phyloP scores from a whole-genome alignment of 208 protist species.

The Polymyxa betae region DNA sequence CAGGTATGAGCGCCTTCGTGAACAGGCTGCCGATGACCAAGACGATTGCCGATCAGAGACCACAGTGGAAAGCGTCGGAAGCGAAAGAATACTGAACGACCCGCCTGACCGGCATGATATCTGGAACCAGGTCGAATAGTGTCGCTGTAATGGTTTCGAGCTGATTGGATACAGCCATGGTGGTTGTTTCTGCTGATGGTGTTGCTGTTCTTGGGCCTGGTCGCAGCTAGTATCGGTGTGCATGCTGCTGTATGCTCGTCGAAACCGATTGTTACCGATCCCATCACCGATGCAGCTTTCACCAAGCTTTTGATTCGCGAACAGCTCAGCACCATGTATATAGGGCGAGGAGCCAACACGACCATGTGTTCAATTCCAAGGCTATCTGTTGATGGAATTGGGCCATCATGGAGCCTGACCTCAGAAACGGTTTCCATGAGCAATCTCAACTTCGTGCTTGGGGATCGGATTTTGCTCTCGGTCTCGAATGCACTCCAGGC shows the following conservation, averaged over 20 bases:
- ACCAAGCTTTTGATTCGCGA: background rate
- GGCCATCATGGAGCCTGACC: background rate
- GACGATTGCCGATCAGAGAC: too few relatives aligned
- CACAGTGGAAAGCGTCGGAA: background rate
- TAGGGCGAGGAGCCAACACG: background rate
- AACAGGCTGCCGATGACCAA: too few relatives aligned
- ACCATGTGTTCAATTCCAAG: background rate
- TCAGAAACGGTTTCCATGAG: background rate
- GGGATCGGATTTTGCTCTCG: background rate
- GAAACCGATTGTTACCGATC: background rate
- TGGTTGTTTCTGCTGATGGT: slow-evolving; percentile 36
- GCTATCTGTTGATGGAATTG: background rate
- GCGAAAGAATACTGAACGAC: background rate
- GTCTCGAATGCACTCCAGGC: background rate
- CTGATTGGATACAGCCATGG: slow-evolving; percentile 38
- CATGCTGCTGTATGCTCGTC: slow-evolving; percentile 13
- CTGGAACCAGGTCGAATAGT: background rate
- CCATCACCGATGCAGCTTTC: background rate
- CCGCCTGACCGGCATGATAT: slow-evolving; percentile 15
- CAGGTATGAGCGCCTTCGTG: too few relatives aligned
- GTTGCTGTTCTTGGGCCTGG: slow-evolving; percentile 8
- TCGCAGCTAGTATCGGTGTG: slow-evolving; percentile 4
- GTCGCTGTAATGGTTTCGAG: background rate
- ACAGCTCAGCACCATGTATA: background rate
- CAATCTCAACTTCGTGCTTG: background rate